Base-by-base conservation (phyloP, 2,329 filamentous ascomycete species). In the Diaporthe sp. region DNA sequence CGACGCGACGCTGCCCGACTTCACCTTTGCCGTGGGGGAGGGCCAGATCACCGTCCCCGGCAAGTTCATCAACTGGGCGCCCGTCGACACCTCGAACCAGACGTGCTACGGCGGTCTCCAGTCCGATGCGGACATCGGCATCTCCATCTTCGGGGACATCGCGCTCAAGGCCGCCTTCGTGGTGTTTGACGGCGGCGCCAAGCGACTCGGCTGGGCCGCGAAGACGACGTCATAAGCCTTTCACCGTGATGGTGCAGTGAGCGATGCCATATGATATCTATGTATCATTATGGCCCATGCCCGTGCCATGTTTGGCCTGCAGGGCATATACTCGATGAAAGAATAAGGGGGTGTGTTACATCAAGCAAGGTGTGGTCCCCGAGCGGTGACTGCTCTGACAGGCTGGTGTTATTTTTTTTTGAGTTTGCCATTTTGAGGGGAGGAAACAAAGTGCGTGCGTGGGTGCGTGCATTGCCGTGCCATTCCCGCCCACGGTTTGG, bases 11-110 rank as follows among this genome's bases (percentile, higher is more conserved):
- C 79, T 88, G 70, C 88, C 88, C 3, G 84, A 84, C 76, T 81
- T 89, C 55, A 83, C 83, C 10, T 81, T 89, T 58, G 83, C 82
- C 2, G 77, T 89, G 39, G 87, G 86, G 6, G 78, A 81, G 51
- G 82, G 85, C 76, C 80, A 84, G 72, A 86, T 84, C 13, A 87
- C 83, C 28, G 82, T 89, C 7, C 82, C 85, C 5, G 86, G 87
- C 2, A 77, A 79, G n/a, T 85, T 82, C 72, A 84, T 85, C 78
- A 85, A 84, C 77, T 85, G 82, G 65, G 78, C 77, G 1, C 75
- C 77, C 37, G 76, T 78, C 37, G 78, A 79, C 60, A 72, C 75
- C 20, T 60, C 75, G 2, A 58, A 80, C 73, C 65, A 77, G 28
- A 55, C 72, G 12, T 85, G 84, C 76, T 85, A 80, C 73, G 84